Evolutionary conservation across 2,329 filamentous ascomycete species (phyloP), one percentile per base, ranked within the genome.

Genomic region (Ramularia endophylla): DNA sequence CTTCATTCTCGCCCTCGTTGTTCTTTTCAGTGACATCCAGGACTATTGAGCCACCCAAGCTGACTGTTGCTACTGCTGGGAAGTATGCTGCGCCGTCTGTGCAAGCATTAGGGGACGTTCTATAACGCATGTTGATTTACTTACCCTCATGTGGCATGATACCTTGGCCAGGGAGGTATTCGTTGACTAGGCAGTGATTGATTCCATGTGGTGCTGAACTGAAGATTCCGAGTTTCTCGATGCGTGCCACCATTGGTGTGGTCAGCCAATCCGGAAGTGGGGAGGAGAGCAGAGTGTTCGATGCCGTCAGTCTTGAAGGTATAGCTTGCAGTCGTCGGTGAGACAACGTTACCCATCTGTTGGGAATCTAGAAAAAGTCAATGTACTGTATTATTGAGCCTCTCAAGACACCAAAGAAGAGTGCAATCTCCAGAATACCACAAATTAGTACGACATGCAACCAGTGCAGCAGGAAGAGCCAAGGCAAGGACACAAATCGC

Each of bases 171-270:
- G 86, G 80, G 1, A 74, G 73, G 63, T 97, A 98, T 63, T 95
- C 89, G 59, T 98, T 98, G 54, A 97, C 80, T 27, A 97, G 72
- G 33, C 94, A 87, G 65, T 97, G 92, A 56, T 97, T 98, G 2
- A 90, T 87, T 3, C 70, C 72, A 58, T 97, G 89, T 4, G 86
- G 85, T 37, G 88, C 86, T 15, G 71, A 60, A 2, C 61, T 47
- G 57, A 82, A 83, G 9, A 81, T 65, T 3, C 65, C 65, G 0
- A 75, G 55, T 2, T 56, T 49, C 16, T 67, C 50, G 46, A 73
- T 66, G 27, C 77, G 82, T 3, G 77, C 64, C 37, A 92, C 65
- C 34, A 94, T 70, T 2, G 87, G 87, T 0, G 75, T 68, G 27
- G 73, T 66, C 5, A 97, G 79, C 81, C 87, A 97, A 5, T 67